phyloP scores from a whole-genome alignment of 768 basidiomycete genomes.

The Mycena olivaceomarginata region DNA sequence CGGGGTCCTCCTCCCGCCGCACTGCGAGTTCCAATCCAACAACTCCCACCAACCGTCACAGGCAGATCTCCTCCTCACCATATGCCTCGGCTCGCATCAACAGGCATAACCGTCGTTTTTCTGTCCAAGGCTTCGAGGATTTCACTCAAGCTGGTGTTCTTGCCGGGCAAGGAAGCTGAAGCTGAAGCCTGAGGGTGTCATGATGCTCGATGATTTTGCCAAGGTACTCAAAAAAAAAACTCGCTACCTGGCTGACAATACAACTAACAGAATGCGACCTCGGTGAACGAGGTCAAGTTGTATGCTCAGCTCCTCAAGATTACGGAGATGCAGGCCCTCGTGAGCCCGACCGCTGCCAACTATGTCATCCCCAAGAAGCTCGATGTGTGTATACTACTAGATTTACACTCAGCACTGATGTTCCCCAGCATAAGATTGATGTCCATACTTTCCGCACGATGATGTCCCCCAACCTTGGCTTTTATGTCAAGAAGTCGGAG shows the following conservation, averaged over 20 bases:
- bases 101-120: background rate
- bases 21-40: no score
- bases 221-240: constrained; percentile 6
- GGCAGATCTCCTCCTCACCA: constrained; percentile 7
- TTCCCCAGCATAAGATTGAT: constrained; percentile 20
- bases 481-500: background rate
- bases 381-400: background rate
- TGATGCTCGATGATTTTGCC: constrained; percentile 11
- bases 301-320: constrained; percentile 19
- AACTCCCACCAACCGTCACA: background rate
- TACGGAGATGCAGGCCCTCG: no score
- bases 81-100: constrained; percentile 7
- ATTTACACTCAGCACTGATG: background rate
- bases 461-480: background rate
- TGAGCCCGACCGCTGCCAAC: background rate
- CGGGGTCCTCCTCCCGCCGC: background rate
- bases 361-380: background rate
- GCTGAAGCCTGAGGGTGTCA: constrained; percentile 18
- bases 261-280: background rate
- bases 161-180: background rate
- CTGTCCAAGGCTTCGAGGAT: background rate
- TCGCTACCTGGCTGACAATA: background rate
- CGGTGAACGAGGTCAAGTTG: background rate
- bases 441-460: background rate
- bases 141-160: background rate